Evolutionary conservation across 2,329 filamentous ascomycete species (phyloP).

Genomic region (Colletotrichum agaves): DNA sequence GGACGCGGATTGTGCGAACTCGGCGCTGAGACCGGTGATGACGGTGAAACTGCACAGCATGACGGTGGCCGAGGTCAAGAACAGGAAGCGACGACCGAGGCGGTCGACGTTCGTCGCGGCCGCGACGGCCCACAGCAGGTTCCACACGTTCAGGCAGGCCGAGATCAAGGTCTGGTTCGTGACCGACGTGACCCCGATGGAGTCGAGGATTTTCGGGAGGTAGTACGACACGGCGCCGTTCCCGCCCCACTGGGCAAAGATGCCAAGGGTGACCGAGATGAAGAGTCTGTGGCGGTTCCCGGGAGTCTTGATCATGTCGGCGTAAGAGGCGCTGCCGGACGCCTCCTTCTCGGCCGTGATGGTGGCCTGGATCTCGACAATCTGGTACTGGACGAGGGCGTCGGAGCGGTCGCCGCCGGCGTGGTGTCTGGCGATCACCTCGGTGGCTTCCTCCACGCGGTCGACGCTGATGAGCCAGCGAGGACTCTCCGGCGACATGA

Average conservation of each 20-base stretch:
- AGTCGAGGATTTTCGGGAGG: slow-evolving; percentile 36
- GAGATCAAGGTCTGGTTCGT: slow-evolving; percentile 51
- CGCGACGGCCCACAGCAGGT: slow-evolving; percentile 31
- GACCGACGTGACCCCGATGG: slow-evolving; percentile 45
- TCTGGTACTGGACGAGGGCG: slow-evolving; percentile 49
- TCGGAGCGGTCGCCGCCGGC: slow-evolving; percentile 53
- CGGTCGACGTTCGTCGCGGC: slow-evolving; percentile 34
- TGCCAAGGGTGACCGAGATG: slow-evolving; percentile 44
- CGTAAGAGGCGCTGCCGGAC: slow-evolving; percentile 21
- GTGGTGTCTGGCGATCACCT: slow-evolving; percentile 53
- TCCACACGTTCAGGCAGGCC: slow-evolving; percentile 35
- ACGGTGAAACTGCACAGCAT: slow-evolving; percentile 33
- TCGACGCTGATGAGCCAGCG: slow-evolving; percentile 44
- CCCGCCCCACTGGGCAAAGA: slow-evolving; percentile 43
- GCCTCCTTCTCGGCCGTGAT: slow-evolving; percentile 39
- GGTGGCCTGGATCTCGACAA: slow-evolving; percentile 41
- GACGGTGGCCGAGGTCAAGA: slow-evolving; percentile 27
- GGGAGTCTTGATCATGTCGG: slow-evolving; percentile 38
- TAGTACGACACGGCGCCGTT: slow-evolving; percentile 46
- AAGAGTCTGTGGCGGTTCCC: slow-evolving; percentile 46
- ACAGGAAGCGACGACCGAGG: slow-evolving; percentile 31
- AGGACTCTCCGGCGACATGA: slow-evolving; percentile 45
- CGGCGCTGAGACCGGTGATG: slow-evolving; percentile 32
- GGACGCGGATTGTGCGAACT: slow-evolving; percentile 38
- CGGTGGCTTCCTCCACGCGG: slow-evolving; percentile 46